phyloP scores from a whole-genome alignment of 768 basidiomycete species.

The Pisolithus sp. region DNA sequence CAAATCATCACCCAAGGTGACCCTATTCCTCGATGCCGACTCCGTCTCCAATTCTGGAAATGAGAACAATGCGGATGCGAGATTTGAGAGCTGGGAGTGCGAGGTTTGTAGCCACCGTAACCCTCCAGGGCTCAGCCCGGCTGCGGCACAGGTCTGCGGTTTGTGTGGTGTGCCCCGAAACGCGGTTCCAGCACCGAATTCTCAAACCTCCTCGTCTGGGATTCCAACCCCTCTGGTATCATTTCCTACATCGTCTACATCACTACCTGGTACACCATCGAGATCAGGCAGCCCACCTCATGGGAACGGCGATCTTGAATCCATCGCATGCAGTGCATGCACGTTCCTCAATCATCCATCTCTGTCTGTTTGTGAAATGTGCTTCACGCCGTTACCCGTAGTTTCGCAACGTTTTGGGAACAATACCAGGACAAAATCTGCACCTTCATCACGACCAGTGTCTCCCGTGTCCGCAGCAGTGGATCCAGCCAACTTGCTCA shows the following conservation, averaged over 20 bases:
- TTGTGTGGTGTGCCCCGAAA: constrained; percentile 77
- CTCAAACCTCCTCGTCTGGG: constrained; percentile 14
- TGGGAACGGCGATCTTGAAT: constrained; percentile 15
- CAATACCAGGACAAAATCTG: constrained; percentile 42
- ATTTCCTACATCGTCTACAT: constrained; percentile 33
- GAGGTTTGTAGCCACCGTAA: constrained; percentile 85
- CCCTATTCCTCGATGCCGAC: constrained; percentile 53
- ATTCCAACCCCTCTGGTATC: constrained; percentile 34
- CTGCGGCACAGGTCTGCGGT: constrained; percentile 61
- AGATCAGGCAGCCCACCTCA: constrained; percentile 17
- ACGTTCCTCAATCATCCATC: constrained; percentile 88
- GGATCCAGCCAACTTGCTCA: constrained; percentile 36
- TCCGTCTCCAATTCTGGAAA: constrained; percentile 17
- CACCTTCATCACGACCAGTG: constrained; percentile 57
- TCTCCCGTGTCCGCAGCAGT: constrained; percentile 37
- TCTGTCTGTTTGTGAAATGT: constrained; percentile 77
- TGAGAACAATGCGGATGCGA: constrained; percentile 27
- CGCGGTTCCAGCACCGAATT: constrained; percentile 23
- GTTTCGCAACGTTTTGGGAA: constrained; percentile 11
- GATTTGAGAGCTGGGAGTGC: constrained; percentile 70
- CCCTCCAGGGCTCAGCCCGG: constrained; percentile 66
- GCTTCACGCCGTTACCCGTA: constrained; percentile 59
- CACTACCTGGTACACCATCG: constrained; percentile 20
- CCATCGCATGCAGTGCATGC: constrained; percentile 74
- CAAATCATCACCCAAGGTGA: constrained; percentile 84